These are phyloP conservation scores for Aphanomyces stellatus DNA, from an alignment of 352 stramenopile species.

Conservation along the genomic window DNA sequence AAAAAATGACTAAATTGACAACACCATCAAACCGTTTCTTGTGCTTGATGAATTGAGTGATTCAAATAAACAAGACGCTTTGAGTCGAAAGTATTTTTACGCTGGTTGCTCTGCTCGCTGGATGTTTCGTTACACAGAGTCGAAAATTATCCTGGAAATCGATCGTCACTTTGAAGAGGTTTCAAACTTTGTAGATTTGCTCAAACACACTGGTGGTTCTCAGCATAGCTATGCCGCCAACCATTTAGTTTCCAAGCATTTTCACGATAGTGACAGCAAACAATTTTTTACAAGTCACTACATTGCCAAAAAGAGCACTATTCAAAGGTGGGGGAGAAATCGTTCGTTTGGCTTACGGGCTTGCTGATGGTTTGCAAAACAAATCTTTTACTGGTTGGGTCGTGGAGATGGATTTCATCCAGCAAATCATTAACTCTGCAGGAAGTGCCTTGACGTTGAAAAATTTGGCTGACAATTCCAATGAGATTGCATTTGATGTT, in stretches of 20 bases:
- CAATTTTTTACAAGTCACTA: background rate
- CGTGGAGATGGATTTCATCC: background rate
- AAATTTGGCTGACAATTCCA: background rate
- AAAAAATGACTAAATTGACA: background rate
- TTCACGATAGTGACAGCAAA: background rate
- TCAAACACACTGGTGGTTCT: too few relatives aligned
- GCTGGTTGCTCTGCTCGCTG: background rate
- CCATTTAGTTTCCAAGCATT: too few relatives aligned
- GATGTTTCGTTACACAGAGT: background rate
- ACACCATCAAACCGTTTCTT: background rate
- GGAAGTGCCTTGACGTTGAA: background rate
- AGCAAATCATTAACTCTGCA: background rate
- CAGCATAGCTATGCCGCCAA: too few relatives aligned
- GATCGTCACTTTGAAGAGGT: background rate
- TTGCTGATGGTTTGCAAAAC: background rate
- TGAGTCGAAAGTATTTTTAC: background rate
- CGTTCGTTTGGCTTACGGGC: background rate
- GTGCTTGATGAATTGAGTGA: background rate
- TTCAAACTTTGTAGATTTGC: background rate
- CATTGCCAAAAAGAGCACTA: too few relatives aligned
- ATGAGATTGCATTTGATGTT: background rate
- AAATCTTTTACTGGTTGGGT: background rate
- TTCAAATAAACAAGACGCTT: background rate
- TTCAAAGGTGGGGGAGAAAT: background rate
- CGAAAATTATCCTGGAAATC: background rate